Percentiles rank a stretch among this genome's conserved stretches.
Conservation (phyloP, 176 grass and related monocot genomes). For the Lolium multiflorum region DNA sequence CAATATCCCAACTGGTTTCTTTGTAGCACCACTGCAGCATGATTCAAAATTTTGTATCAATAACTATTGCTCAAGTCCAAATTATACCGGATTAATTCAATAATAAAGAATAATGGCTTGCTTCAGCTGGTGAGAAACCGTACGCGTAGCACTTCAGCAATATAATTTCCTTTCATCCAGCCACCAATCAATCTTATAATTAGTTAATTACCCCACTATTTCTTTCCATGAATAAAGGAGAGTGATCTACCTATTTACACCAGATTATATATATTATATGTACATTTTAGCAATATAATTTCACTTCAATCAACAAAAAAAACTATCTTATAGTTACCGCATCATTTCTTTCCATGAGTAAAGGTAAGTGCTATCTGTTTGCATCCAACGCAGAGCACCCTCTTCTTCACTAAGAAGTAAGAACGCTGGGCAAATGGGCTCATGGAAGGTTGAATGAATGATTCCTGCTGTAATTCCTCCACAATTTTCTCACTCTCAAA, state of each 20-base stretch:
- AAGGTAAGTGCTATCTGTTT: background rate
- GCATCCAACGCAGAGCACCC: no score
- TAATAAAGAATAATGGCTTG: background rate
- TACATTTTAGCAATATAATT: background rate
- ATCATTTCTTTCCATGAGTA: background rate
- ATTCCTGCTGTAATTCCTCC: no score
- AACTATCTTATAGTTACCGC: background rate
- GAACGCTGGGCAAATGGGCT: no score
- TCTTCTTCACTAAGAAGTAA: no score
- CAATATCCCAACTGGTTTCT: conserved; percentile 88
- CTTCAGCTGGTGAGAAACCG: background rate
- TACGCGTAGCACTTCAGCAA: background rate
- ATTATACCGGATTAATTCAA: background rate
- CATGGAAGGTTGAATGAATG: no score
- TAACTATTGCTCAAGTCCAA: background rate
- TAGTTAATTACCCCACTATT: no score
- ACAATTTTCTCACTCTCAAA: no score
- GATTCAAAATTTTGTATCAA: conserved; percentile 24
- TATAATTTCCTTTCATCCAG: background rate
- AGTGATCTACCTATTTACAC: background rate
- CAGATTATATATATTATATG: background rate
- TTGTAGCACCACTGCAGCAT: conserved; percentile 77
- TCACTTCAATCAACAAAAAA: background rate
- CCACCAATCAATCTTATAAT: background rate
- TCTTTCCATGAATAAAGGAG: background rate